Evolutionary conservation across 1,139 yeast genomes (phyloP), one percentile per base, ranked within the genome.

Genomic region (Candida freyschussii): DNA sequence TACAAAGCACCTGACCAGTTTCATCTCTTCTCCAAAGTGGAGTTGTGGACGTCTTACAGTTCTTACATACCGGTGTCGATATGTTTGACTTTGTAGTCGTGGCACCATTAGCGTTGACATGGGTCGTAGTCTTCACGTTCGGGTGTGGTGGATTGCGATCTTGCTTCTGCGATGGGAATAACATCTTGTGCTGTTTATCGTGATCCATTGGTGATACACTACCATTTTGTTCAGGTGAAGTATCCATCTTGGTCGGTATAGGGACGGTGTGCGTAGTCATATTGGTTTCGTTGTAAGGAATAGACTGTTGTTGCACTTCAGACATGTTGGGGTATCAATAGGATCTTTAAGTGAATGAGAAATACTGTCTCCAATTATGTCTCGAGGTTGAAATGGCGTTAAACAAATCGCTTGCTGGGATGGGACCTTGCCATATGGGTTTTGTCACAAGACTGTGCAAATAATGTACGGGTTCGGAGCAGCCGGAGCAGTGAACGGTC

Each of bases 21-120:
- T 87, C 96, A 58, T 87, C 95, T 47, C 96, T 69, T 58, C 97
- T 71, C 97, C 97, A 89, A 17, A 89, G 65, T 1, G 97, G 97
- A 2, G 97, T 89, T 2, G 91, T 87, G 40, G 85, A 83, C 6
- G 97, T 89, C 49, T 80, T 74, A 62, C 97, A 89, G 57, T 89
- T 89, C 47, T 82, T 85, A 58, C 96, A 89, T 15, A 81, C 72
- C 2, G 96, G 89, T 25, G 75, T 65, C 6, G 78, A 59, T 39
- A 75, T 68, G 47, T 72, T 75, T 22, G 63, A 56, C 37, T 60
- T 62, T 10, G 63, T 55, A 3, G 67, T 62, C 10, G 64, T 54
- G 17, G 63, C 48, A 11, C 67, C 67, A 34, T 60, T 61, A 0
- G 56, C 39, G 15, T 41, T 44, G n/a, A 61, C 50, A 39, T 57